A percentile compares a stretch with the other conserved stretches of the same genome.
Conservation (phyloP, 148 eudicot species). For the Rhododendron williamsianum region DNA sequence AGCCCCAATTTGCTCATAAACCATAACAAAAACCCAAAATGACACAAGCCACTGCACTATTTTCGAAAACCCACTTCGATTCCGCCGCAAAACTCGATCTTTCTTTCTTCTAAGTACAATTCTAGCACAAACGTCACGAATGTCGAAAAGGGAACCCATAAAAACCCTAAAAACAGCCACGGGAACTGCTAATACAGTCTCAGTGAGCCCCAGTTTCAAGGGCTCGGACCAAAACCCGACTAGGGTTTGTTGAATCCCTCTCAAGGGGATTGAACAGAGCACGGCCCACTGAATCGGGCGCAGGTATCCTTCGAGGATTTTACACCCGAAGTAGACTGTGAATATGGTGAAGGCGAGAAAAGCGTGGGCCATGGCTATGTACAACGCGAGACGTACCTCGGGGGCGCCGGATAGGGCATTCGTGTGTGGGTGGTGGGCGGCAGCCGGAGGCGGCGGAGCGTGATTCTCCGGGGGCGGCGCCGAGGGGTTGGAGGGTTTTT, state of each 20-base stretch:
- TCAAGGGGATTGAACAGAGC: slow-evolving; percentile 75
- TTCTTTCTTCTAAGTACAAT: not conserved
- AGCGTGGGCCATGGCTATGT: slow-evolving; percentile 88
- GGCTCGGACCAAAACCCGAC: slow-evolving; percentile 89
- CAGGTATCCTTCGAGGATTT: slow-evolving; percentile 63
- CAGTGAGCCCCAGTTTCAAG: slow-evolving; percentile 65
- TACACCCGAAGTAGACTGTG: slow-evolving; percentile 52
- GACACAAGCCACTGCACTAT: slow-evolving; percentile 61
- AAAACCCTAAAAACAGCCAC: slow-evolving; percentile 63
- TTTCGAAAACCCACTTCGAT: slow-evolving; percentile 53
- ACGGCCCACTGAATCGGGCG: slow-evolving; percentile 88
- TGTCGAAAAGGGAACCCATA: slow-evolving; percentile 64
- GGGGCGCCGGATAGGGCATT: slow-evolving; percentile 41
- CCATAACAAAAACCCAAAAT: slow-evolving; percentile 58
- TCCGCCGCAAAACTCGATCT: not conserved
- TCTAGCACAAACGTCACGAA: slow-evolving; percentile 31
- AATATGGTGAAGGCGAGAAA: slow-evolving; percentile 70
- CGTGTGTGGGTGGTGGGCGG: too few species aligned
- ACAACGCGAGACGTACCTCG: slow-evolving; percentile 73
- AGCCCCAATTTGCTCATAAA: slow-evolving; percentile 48
- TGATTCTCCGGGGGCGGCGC: not conserved
- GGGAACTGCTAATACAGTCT: slow-evolving; percentile 71
- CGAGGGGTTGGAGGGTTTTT: slow-evolving; percentile 17
- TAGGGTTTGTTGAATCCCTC: slow-evolving; percentile 79
- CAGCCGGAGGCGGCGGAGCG: not conserved